These are phyloP conservation scores for Liquidambar formosana DNA, from an alignment of 164 flowering plant species.

Conservation along the genomic window DNA sequence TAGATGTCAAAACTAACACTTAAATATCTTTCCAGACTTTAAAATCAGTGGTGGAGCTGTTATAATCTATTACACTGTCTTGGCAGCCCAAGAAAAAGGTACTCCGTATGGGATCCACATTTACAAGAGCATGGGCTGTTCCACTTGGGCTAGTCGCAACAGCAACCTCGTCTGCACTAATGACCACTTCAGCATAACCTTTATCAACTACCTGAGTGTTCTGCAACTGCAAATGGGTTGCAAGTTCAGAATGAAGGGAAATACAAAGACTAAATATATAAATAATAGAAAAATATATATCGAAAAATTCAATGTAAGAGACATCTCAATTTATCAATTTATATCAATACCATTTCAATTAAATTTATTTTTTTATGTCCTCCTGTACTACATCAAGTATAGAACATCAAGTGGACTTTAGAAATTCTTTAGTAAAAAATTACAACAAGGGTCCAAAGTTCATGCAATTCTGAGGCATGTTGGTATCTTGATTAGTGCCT, in stretches of 20 bases:
- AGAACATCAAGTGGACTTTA: too few relatives aligned
- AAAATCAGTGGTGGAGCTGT: conserved; percentile 60
- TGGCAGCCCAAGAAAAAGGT: conserved; percentile 88
- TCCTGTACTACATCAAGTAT: neutral
- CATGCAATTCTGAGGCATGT: too few relatives aligned
- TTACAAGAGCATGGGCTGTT: conserved; percentile 80
- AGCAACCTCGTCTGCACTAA: conserved; percentile 77
- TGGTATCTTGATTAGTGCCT: too few relatives aligned
- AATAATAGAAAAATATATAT: neutral
- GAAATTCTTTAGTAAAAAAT: neutral
- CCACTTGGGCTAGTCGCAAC: conserved; percentile 77
- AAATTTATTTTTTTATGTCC: neutral
- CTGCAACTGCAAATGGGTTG: conserved; percentile 58
- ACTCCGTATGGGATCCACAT: conserved; percentile 53
- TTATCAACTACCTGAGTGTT: conserved; percentile 41
- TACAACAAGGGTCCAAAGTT: neutral
- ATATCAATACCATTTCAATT: neutral
- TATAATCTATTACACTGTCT: conserved; percentile 48
- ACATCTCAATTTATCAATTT: neutral
- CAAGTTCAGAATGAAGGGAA: neutral
- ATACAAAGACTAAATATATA: too few relatives aligned
- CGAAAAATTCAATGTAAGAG: neutral
- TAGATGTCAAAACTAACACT: neutral
- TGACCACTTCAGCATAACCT: conserved; percentile 67
- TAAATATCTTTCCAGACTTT: conserved; percentile 85